Evolutionary conservation across 176 grass and related monocot genomes (phyloP), one percentile per base, ranked within the genome.

Genomic region (Cenchrus purpureus): DNA sequence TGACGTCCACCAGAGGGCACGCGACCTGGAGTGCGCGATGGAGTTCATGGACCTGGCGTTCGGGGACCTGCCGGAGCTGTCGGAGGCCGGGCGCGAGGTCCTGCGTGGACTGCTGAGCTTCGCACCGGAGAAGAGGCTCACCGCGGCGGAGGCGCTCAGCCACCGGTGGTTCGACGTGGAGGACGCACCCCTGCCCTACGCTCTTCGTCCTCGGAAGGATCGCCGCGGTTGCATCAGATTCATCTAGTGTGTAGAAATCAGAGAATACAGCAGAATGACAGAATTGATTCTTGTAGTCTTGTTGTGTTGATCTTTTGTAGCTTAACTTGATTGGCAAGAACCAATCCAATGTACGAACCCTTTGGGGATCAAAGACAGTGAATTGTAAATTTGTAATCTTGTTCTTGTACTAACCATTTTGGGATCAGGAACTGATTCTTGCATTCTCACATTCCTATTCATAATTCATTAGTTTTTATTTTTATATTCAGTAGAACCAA

Each of bases 81-180:
- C 78, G 31, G 32, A 42, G 78, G 78, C 78, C 49, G 29, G 78
- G 6, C 64, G 44, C 13, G 73, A 88, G 74, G 71, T 88, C 60
- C 43, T 90, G 22, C 71, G 44, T 42, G 88, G 81, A 20, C 45
- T 90, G 54, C 86, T 93, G 2, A 74, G 85, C 0, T 83, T 83
- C 63, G 60, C 76, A 7, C 52, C 85, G 0, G 62, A 80, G 0
- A 63, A 60, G 74, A 31, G 64, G 40, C 22, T 78, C 52, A 85
- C 76, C 8, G 76, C 76, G 0, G 28, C 1, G 19, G 65, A 86
- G 1, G 84, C 75, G 3, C 84, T 79, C 54, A 15, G 15, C 17
- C 75, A 79, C 29, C 43, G 55, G 43, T 86, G 84, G 84, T 86
- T 86, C 54, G 2, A 46, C 0, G 64, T 69, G 7, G 74, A 78